Base-by-base conservation (phyloP, 257 asterid species). In the Asclepias syriaca region DNA sequence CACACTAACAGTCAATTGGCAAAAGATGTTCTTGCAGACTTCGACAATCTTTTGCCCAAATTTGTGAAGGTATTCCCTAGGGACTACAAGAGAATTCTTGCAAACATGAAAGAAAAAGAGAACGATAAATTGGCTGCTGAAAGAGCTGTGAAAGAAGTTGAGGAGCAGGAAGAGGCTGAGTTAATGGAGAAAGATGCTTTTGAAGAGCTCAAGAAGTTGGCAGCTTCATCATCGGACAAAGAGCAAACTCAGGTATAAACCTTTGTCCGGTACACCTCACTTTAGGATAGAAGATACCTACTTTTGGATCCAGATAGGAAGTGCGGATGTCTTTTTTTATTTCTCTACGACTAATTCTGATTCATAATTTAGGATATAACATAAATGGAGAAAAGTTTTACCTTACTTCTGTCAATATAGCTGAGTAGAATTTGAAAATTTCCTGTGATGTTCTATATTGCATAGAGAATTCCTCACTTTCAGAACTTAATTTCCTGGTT, bases 61-160 rank as follows among this genome's bases (percentile, higher is more conserved):
- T 95, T 95, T 77, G 73, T 95, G 64, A 95, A 95, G 85, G 98
- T 95, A 59, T 84, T 92, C 83, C 99, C 99, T 37, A 90, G 97
- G 63, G 99, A 95, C 81, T 95, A 92, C 74, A 95, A 95, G 66
- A 86, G 80, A 29, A 77, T 95, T 71, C 91, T 95, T 73, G 93
- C 90, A 51, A 81, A 78, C 80, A 83, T 81, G 95, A 92, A 88
- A 73, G 88, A 74, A 8, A 82, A 77, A 68, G 90, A 80, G 58
- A 77, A 77, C 63, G 65, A 82, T 51, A 79, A 87, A 79, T 78
- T 76, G 72, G 84, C 84, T 68, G 86, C 80, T 74, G 88, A 73
- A 68, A 81, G 61, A 71, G 83, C 89, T 75, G 78, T 79, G 51
- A 84, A 83, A 66, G 91, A 95, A 76, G 84, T 78, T 46, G 96